A percentile compares a stretch with the other conserved stretches of the same genome.
phyloP scores from a whole-genome alignment of 805 yeast genomes.

The Starmera dryadoides region DNA sequence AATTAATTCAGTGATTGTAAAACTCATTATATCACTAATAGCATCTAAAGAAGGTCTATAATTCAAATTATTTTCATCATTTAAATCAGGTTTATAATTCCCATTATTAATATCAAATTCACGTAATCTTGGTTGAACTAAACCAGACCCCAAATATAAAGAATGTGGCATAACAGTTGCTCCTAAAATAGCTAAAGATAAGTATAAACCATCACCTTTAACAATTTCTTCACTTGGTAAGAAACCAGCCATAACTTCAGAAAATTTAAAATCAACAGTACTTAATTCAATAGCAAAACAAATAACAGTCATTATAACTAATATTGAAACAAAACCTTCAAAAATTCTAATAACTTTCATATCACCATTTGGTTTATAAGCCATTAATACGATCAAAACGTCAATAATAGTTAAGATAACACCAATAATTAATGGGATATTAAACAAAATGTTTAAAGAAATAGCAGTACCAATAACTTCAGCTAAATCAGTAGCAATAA shows the following conservation, averaged over 20 bases:
- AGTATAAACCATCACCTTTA: slow-evolving; percentile 61
- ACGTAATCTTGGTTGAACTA: slow-evolving; percentile 78
- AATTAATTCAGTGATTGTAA: slow-evolving; percentile 75
- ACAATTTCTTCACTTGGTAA: slow-evolving; percentile 44
- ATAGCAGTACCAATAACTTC: slow-evolving; percentile 98
- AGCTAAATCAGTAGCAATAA: slow-evolving; percentile 92
- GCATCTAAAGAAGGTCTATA: slow-evolving; percentile 82
- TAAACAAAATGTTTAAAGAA: slow-evolving; percentile 75
- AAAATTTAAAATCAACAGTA: slow-evolving; percentile 50
- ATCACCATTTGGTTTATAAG: slow-evolving; percentile 81
- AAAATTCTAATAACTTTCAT: slow-evolving; percentile 70
- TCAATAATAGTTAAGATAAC: slow-evolving; percentile 81
- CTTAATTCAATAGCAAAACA: slow-evolving; percentile 78
- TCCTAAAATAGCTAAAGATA: slow-evolving; percentile 82
- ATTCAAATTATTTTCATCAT: slow-evolving; percentile 27
- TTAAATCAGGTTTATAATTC: slow-evolving; percentile 35
- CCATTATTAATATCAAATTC: slow-evolving; percentile 73
- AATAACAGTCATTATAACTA: slow-evolving; percentile 76
- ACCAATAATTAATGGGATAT: slow-evolving; percentile 75
- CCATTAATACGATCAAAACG: slow-evolving; percentile 77
- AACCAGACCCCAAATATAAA: slow-evolving; percentile 78
- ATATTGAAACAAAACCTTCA: slow-evolving; percentile 70
- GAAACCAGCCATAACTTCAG: slow-evolving; percentile 67
- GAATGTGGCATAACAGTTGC: slow-evolving; percentile 97
- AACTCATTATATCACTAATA: slow-evolving; percentile 71